Conservation (phyloP, 2,329 filamentous ascomycete genomes). For the Knoxdaviesia proteae region DNA sequence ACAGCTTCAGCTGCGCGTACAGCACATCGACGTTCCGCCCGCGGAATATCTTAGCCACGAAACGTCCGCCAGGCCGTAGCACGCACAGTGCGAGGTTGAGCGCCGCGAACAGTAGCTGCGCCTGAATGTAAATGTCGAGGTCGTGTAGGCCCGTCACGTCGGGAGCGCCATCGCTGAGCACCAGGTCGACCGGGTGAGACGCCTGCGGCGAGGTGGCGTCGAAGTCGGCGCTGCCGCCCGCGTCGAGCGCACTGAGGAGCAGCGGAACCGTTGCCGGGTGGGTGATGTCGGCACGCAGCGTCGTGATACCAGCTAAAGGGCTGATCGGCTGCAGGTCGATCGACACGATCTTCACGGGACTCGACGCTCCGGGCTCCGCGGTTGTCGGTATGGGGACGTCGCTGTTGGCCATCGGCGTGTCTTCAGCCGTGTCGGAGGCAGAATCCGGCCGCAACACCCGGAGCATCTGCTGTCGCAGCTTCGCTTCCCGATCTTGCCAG, state of each 20-base stretch:
- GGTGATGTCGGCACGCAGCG: constrained; percentile 86
- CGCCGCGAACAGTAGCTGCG: constrained; percentile 81
- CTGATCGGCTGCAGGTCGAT: constrained; percentile 95
- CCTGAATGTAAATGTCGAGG: constrained; percentile 94
- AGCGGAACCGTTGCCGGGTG: constrained; percentile 88
- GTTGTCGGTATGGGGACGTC: constrained; percentile 4
- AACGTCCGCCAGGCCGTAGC: constrained; percentile 78
- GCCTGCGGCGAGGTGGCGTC: constrained; percentile 29
- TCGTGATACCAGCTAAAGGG: constrained; percentile 78
- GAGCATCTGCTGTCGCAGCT: constrained; percentile 39
- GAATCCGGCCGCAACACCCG: constrained; percentile 18
- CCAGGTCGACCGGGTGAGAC: constrained; percentile 69
- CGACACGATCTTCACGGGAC: constrained; percentile 81
- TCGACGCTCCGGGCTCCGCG: constrained; percentile 17
- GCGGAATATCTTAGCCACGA: constrained; percentile 95
- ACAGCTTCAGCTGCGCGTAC: constrained; percentile 79
- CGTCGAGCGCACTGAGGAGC: constrained; percentile 65
- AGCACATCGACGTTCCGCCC: constrained; percentile 89
- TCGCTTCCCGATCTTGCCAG: constrained; percentile 68
- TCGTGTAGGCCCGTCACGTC: constrained; percentile 95
- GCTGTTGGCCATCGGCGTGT: constrained; percentile 3
- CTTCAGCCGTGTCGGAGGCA: background rate
- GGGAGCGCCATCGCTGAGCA: constrained; percentile 85
- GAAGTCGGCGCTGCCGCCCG: constrained; percentile 23
- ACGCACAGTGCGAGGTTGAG: constrained; percentile 87